A percentile compares a stretch with the other conserved stretches of the same genome.
These are phyloP conservation scores for Acephala macrosclerotiorum DNA, from an alignment of 2,329 filamentous ascomycete genomes.

Conservation along the genomic window DNA sequence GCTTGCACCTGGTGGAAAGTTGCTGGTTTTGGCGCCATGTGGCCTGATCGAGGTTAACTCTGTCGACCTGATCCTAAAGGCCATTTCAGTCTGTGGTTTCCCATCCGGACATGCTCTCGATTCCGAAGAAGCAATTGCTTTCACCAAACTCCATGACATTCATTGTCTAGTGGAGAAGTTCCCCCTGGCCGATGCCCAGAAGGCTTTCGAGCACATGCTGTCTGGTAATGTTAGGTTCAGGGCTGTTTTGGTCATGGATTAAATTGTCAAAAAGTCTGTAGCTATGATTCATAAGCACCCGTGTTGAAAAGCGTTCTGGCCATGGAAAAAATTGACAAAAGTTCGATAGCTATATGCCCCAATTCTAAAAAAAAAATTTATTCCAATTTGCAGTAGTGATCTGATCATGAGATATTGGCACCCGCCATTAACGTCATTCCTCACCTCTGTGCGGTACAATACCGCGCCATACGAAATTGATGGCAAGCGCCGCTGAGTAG, in stretches of 20 bases:
- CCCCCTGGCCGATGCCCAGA: conserved; percentile 56
- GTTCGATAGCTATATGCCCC: too few species aligned
- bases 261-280: conserved; percentile 5
- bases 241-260: conserved; percentile 39
- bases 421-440: too few species aligned
- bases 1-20: conserved; percentile 61
- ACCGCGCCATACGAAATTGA: too few species aligned
- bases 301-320: too few species aligned
- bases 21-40: conserved; percentile 64
- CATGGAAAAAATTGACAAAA: too few species aligned
- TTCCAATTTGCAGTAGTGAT: too few species aligned
- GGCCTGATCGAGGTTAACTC: conserved; percentile 55
- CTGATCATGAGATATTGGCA: too few species aligned
- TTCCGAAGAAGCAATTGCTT: conserved; percentile 70
- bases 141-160: conserved; percentile 66
- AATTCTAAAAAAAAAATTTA: too few species aligned
- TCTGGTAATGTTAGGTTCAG: conserved; percentile 40
- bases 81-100: conserved; percentile 68
- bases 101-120: conserved; percentile 70
- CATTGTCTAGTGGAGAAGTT: conserved; percentile 72
- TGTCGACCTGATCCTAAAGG: conserved; percentile 52
- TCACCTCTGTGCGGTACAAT: too few species aligned
- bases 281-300: background rate
- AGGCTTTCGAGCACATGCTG: conserved; percentile 42
- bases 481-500: too few species aligned